Base-by-base conservation (phyloP, 192 early-diverging fungal species). In the Ambispora gerdemannii region DNA sequence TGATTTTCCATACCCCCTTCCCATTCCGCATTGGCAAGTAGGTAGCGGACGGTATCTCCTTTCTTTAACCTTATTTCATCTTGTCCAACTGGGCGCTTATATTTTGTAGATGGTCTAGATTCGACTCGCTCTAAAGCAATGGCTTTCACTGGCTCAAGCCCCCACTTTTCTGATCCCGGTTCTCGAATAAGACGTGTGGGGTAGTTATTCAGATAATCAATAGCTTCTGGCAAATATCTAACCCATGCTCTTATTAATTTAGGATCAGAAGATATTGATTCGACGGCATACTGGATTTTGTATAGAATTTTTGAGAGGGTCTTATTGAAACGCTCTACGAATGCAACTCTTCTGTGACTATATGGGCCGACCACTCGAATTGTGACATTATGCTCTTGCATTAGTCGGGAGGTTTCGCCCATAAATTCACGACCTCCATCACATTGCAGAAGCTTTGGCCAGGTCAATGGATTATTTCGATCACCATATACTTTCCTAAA, bases 161-260 rank as follows among this genome's bases (percentile, higher is more conserved):
- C 62, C 62, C 36, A 63, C 24, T 63, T 63, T 38, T 38, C 24
- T 47, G 62, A 63, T 22, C 36, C 62, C 7, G 20, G 36, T 27
- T 35, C 62, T 43, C 7, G 20, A 63, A 63, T 63, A 36, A 63
- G 62, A 63, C 62, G 22, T 27, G 62, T 63, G 4, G 62, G 35
- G 27, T 63, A 63, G 25, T 63, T 63, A 63, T 63, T 63, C 22
- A 63, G 61, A 38, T 63, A 63, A 33, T 63, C 33, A 15, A 63
- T 63, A 34, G 22, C 33, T 63, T 36, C 33, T 63, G 61, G 61
- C 15, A 63, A 36, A 63, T 34, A 63, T 17, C 36, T 63, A 17
- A 63, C 61, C 61, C 19, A 63, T 63, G 61, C 61, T 36, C 61
- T 63, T 36, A 63, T 63, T 63, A 63, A 63, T 63, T 35, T 35